phyloP scores from a whole-genome alignment of 805 yeast species.

The Starmera dryadoides region DNA sequence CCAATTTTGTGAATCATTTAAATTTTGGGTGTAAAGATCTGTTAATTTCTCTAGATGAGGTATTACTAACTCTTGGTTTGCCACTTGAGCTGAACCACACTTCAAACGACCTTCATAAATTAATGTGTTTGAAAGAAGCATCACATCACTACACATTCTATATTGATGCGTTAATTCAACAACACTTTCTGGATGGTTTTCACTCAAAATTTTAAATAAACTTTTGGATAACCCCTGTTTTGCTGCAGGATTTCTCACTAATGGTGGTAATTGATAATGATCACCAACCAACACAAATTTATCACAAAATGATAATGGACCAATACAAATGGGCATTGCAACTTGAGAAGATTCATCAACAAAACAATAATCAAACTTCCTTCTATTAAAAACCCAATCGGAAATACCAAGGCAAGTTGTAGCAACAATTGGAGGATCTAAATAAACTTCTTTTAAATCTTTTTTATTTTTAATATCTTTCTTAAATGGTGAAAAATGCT shows the following conservation, averaged over 20 bases:
- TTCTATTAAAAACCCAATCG: constrained; percentile 49
- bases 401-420: constrained; percentile 77
- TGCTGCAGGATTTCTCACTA: constrained; percentile 67
- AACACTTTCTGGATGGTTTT: constrained; percentile 66
- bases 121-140: constrained; percentile 72
- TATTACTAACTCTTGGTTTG: constrained; percentile 45
- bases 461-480: constrained; percentile 31
- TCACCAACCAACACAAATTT: constrained; percentile 94
- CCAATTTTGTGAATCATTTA: constrained; percentile 36
- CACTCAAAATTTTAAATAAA: constrained; percentile 68
- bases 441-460: constrained; percentile 39
- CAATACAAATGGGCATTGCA: constrained; percentile 83
- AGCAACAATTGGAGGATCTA: constrained; percentile 71
- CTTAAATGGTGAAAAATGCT: constrained; percentile 40
- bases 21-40: constrained; percentile 2
- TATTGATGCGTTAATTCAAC: constrained; percentile 77
- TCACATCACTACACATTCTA: constrained; percentile 87
- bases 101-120: constrained; percentile 69
- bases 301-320: constrained; percentile 73
- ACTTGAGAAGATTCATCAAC: constrained; percentile 97
- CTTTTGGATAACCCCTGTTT: constrained; percentile 57
- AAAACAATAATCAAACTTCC: constrained; percentile 83
- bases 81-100: constrained; percentile 66
- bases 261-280: constrained; percentile 88
- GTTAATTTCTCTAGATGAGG: constrained; percentile 26